These are phyloP conservation scores for Scutellaria galericulata DNA, from an alignment of 257 asterid species.

Conservation along the genomic window DNA sequence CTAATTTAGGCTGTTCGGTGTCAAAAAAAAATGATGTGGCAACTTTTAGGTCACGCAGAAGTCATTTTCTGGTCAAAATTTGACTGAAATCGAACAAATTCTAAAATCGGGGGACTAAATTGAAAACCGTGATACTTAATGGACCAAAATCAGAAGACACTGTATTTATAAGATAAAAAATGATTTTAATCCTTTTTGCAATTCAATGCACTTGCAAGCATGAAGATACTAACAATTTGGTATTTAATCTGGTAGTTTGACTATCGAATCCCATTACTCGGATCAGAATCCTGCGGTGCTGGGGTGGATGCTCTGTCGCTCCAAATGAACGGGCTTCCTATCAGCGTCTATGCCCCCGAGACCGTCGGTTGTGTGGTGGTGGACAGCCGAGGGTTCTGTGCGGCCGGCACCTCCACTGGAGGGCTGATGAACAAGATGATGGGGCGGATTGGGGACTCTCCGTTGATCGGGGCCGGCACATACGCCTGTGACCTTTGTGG, in stretches of 20 bases:
- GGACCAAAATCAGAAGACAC: too few species aligned
- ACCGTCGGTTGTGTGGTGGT: conserved; percentile 97
- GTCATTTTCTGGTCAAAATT: too few species aligned
- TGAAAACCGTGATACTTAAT: too few species aligned
- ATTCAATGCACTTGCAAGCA: too few species aligned
- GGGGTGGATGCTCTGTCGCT: conserved; percentile 64
- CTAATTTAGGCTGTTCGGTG: too few species aligned
- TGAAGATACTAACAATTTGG: too few species aligned
- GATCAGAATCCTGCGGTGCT: conserved; percentile 59
- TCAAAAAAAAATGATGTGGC: too few species aligned
- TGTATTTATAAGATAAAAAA: too few species aligned
- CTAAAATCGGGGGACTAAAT: too few species aligned
- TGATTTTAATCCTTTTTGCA: neutral
- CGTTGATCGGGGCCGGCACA: conserved; percentile 90
- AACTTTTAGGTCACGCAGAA: too few species aligned
- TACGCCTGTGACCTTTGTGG: conserved; percentile 79
- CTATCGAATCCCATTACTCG: conserved; percentile 66
- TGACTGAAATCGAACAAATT: too few species aligned
- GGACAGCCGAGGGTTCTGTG: conserved; percentile 76
- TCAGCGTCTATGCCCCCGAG: conserved; percentile 84
- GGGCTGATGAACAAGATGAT: conserved; percentile 91
- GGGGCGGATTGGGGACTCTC: conserved; percentile 95
- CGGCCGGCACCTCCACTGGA: conserved; percentile 97
- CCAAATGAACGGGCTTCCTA: conserved; percentile 86
- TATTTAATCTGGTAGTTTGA: conserved; percentile 57